phyloP scores from a whole-genome alignment of 2,329 filamentous ascomycete species.

The Fusarium clavum region DNA sequence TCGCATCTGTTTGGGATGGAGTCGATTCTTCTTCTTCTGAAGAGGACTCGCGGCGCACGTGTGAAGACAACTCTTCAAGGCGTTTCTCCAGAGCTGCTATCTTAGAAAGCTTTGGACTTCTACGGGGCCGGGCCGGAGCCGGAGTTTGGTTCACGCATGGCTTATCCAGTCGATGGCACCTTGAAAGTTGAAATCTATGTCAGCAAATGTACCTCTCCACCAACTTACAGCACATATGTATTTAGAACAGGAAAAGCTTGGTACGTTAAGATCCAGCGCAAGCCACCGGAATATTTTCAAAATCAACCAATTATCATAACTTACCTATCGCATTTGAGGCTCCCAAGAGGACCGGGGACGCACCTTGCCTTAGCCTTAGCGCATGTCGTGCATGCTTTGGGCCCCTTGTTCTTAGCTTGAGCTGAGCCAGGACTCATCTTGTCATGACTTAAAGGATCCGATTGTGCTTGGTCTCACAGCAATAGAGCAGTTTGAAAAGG shows the following conservation, averaged over 20 bases:
- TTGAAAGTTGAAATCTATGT: constrained; percentile 40
- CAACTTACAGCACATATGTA: constrained; percentile 8
- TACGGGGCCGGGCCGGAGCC: constrained; percentile 61
- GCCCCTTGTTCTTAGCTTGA: constrained; percentile 55
- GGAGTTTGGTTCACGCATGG: constrained; percentile 60
- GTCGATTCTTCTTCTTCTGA: constrained; percentile 13
- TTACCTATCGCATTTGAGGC: constrained; percentile 61
- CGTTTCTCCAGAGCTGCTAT: constrained; percentile 64
- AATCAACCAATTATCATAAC: constrained; percentile 33
- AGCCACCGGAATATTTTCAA: not conserved
- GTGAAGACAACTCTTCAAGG: constrained; percentile 61
- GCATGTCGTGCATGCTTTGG: constrained; percentile 63
- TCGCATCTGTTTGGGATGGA: constrained; percentile 16
- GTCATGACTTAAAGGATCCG: constrained; percentile 29
- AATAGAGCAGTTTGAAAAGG: constrained; percentile 37
- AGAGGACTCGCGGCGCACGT: constrained; percentile 51
- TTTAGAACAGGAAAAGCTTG: not conserved
- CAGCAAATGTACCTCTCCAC: constrained; percentile 22
- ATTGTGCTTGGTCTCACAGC: constrained; percentile 12
- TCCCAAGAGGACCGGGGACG: constrained; percentile 55
- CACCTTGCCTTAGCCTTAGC: constrained; percentile 65
- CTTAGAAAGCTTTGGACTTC: constrained; percentile 59
- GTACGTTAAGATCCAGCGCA: not conserved
- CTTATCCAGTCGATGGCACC: constrained; percentile 62
- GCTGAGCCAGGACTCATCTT: constrained; percentile 36